Conservation (phyloP, 495 filamentous ascomycete genomes). For the Paragyromitra xinjiangensis region DNA sequence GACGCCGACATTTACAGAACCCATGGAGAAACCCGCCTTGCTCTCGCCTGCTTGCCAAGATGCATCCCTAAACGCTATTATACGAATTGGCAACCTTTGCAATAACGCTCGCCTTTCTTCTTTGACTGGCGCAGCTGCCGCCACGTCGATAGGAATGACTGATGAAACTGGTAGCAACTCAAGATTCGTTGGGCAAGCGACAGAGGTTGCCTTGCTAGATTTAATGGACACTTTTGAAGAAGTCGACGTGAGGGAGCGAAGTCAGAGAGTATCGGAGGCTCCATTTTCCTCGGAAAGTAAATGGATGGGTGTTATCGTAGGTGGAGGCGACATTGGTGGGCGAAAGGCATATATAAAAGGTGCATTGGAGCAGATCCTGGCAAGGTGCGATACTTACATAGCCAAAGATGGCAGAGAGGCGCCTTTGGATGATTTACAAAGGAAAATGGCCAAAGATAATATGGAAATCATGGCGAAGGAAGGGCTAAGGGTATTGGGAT, state of each 20-base stretch:
- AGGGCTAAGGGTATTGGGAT: slow-evolving; percentile 89
- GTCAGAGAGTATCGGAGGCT: slow-evolving; percentile 79
- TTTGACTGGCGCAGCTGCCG: slow-evolving; percentile 46
- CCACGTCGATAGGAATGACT: slow-evolving; percentile 51
- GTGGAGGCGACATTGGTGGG: slow-evolving; percentile 60
- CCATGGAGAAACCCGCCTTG: slow-evolving; percentile 65
- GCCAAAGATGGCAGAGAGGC: slow-evolving; percentile 86
- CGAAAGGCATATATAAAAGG: slow-evolving; percentile 87
- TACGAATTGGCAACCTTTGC: slow-evolving; percentile 92
- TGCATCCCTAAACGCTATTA: slow-evolving; percentile 63
- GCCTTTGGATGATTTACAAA: slow-evolving; percentile 79
- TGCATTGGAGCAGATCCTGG: slow-evolving; percentile 85
- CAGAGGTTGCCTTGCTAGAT: slow-evolving; percentile 94
- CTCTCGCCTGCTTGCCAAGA: slow-evolving; percentile 60
- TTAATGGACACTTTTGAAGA: slow-evolving; percentile 88
- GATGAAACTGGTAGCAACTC: slow-evolving; percentile 63
- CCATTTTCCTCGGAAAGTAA: slow-evolving; percentile 97
- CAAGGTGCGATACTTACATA: slow-evolving; percentile 88
- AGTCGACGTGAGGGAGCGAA: slow-evolving; percentile 84
- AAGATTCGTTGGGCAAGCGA: slow-evolving; percentile 95
- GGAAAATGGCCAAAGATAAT: slow-evolving; percentile 77
- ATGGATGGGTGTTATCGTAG: slow-evolving; percentile 97
- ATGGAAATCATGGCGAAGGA: slow-evolving; percentile 90
- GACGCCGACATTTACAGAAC: slow-evolving; percentile 77
- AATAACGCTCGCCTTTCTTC: slow-evolving; percentile 86